Percentiles rank a stretch among this genome's conserved stretches.
phyloP scores from a whole-genome alignment of 805 yeast genomes.

The Teunomyces panamensis region DNA sequence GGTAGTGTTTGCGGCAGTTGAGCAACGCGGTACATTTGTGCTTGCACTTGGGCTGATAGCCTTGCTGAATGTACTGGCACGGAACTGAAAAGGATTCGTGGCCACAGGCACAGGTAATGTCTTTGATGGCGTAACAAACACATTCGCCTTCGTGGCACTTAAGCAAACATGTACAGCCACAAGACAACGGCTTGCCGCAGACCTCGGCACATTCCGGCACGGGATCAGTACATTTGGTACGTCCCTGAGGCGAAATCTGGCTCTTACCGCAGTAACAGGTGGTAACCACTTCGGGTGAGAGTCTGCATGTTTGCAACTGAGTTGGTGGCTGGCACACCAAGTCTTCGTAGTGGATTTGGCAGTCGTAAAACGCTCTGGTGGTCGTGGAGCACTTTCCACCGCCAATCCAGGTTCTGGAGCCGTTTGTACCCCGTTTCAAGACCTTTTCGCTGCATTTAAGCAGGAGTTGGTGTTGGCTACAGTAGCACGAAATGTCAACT shows the following conservation, averaged over 20 bases:
- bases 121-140: conserved; percentile 54
- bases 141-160: conserved; percentile 80
- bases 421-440: conserved; percentile 29
- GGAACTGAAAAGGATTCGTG: conserved; percentile 56
- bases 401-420: conserved; percentile 26
- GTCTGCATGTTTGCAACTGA: conserved; percentile 47
- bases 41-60: conserved; percentile 57
- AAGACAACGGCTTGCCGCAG: conserved; percentile 62
- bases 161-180: conserved; percentile 72
- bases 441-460: conserved; percentile 45
- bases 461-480: conserved; percentile 55
- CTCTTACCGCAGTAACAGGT: conserved; percentile 83
- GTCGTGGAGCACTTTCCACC: conserved; percentile 29
- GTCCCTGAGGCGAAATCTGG: conserved; percentile 36
- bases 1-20: conserved; percentile 80
- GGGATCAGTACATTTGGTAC: conserved; percentile 70
- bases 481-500: conserved; percentile 60
- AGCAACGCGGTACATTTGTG: conserved; percentile 71
- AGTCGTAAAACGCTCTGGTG: conserved; percentile 55
- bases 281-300: conserved; percentile 55
- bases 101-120: conserved; percentile 61
- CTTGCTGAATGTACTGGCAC: conserved; percentile 54
- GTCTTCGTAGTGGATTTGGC: conserved; percentile 58
- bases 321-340: conserved; percentile 49
- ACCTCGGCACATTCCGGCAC: conserved; percentile 68